Base-by-base conservation (phyloP, 2,329 filamentous ascomycete species). In the Atkinsonella hypoxylon region DNA sequence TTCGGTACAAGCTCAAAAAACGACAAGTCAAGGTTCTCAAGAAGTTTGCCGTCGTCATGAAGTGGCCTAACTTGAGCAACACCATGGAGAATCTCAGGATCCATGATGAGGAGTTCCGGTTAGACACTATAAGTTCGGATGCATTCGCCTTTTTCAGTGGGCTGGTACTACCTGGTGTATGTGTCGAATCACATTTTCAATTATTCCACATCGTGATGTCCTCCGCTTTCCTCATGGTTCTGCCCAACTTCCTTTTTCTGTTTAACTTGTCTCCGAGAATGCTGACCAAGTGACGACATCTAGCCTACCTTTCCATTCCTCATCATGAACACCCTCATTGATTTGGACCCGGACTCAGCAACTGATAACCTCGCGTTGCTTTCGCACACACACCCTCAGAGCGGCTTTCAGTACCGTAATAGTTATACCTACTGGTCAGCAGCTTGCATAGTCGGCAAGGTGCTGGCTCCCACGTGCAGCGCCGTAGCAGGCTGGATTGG, bases 101-200 rank as follows among this genome's bases (percentile, higher is more conserved):
- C 53, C 73, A 74, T 53, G 80, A 84, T 52, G 67, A 66, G 11
- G 78, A 83, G 53, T 73, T 75, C 20, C 71, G 72, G 13, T 67
- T 86, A 48, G 72, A 85, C 54, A 69, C 74, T 40, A 68, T 82
- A 60, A 81, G 81, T 59, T 85, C 83, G 18, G 83, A 87, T 60
- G 78, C 84, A 15, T 83, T 87, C 78, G 85, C 85, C 7, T 89
- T 85, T 69, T 88, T 89, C 60, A 85, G 82, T 38, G 85, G 84
- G 4, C 74, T 89, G 13, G 77, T 89, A 36, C 67, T 89, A 3
- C 85, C 85, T 9, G 85, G 85, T 11, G 74, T 78, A 64, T 75
- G 80, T 63, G 17, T 10, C 12, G 15, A 11, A 17, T 13, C 22
- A 31, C 18, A n/a, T 26, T 26, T 26, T 26, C 8, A 26, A 26